A percentile compares a stretch with the other conserved stretches of the same genome.
phyloP scores from a whole-genome alignment of 306 rosid genomes.

The Psophocarpus tetragonolobus region DNA sequence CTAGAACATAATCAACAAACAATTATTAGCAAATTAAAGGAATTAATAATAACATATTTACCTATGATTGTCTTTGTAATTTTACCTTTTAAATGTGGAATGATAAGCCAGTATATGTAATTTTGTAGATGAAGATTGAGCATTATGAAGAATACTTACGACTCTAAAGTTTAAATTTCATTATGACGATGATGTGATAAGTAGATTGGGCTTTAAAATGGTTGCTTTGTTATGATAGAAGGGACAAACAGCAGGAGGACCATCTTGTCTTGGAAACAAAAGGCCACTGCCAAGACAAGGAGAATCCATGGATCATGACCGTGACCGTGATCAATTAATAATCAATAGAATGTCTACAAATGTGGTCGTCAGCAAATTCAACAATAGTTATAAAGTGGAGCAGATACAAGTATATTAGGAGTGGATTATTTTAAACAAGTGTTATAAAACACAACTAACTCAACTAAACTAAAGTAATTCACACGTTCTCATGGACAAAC shows the following conservation, averaged over 20 bases:
- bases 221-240: slow-evolving; percentile 1
- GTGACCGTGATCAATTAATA: neutral
- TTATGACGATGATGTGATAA: neutral
- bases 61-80: too few relatives aligned
- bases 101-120: neutral
- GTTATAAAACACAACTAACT: neutral
- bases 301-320: slow-evolving; percentile 9
- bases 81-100: neutral
- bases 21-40: neutral
- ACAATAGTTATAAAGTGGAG: neutral
- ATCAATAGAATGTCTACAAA: neutral
- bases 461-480: neutral
- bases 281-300: slow-evolving; percentile 8
- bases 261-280: neutral
- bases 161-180: neutral
- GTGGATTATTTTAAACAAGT: neutral
- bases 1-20: neutral
- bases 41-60: too few relatives aligned
- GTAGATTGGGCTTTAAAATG: neutral
- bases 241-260: neutral
- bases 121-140: neutral
- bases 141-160: neutral
- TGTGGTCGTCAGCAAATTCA: slow-evolving; percentile 25
- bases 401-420: neutral
- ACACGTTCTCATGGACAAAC: neutral